Percentiles rank a stretch among this genome's conserved stretches.
Conservation (phyloP, 495 filamentous ascomycete species). For the Xylaria cubensis region DNA sequence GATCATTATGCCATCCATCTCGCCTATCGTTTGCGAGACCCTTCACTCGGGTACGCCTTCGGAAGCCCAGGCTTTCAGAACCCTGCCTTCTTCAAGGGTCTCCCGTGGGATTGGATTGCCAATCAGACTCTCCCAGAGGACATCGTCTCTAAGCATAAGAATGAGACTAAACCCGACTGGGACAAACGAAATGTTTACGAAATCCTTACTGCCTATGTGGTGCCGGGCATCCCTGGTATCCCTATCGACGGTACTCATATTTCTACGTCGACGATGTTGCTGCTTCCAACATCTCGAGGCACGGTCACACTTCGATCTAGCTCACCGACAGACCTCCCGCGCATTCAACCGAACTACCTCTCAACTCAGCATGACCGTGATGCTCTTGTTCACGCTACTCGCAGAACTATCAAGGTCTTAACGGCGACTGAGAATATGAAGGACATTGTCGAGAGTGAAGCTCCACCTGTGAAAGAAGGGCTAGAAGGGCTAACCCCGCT, state of each 20-base stretch:
- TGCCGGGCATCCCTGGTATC: slow-evolving; percentile 29
- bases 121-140: slow-evolving; percentile 33
- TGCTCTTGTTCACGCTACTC: slow-evolving; percentile 26
- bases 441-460: slow-evolving; percentile 27
- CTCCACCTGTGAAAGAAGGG: slow-evolving; percentile 27
- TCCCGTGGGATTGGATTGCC: slow-evolving; percentile 44
- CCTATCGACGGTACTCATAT: slow-evolving; percentile 51
- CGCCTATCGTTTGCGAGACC: slow-evolving; percentile 41
- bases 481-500: slow-evolving; percentile 25
- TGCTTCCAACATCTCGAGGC: slow-evolving; percentile 48
- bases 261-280: slow-evolving; percentile 39
- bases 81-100: slow-evolving; percentile 42
- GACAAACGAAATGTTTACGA: slow-evolving; percentile 29
- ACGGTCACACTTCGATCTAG: slow-evolving; percentile 40
- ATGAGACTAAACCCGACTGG: slow-evolving; percentile 34
- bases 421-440: slow-evolving; percentile 21
- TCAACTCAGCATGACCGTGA: slow-evolving; percentile 28
- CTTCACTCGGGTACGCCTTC: slow-evolving; percentile 44
- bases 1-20: slow-evolving; percentile 50
- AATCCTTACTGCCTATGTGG: slow-evolving; percentile 24
- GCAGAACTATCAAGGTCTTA: slow-evolving; percentile 17
- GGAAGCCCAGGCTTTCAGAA: slow-evolving; percentile 41
- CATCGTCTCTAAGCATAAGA: slow-evolving; percentile 29
- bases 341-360: slow-evolving; percentile 22
- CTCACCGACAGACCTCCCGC: slow-evolving; percentile 31